phyloP scores from a whole-genome alignment of 352 stramenopile species.

The Phytophthora palmivora region DNA sequence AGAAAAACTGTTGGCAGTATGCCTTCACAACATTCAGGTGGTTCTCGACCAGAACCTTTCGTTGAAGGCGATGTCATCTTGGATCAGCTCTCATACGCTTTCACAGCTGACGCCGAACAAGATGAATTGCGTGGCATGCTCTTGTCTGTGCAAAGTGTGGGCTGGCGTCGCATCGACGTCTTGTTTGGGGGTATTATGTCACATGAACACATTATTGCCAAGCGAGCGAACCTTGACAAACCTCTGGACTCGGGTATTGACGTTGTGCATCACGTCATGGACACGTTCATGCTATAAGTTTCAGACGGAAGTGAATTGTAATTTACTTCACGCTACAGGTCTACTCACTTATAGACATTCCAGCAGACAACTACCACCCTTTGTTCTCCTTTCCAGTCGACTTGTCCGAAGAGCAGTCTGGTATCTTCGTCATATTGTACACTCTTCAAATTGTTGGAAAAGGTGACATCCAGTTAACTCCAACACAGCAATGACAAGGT shows the following conservation, averaged over 20 bases:
- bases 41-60: constrained; percentile 57
- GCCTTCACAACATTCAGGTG: constrained; percentile 23
- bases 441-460: constrained; percentile 35
- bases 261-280: constrained; percentile 78
- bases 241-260: constrained; percentile 69
- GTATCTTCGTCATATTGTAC: constrained; percentile 28
- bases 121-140: constrained; percentile 81
- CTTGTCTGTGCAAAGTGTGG: constrained; percentile 73
- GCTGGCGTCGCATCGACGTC: constrained; percentile 77
- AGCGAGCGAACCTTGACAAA: constrained; percentile 66
- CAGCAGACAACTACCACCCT: background rate
- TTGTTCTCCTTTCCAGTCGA: constrained; percentile 30
- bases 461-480: constrained; percentile 9
- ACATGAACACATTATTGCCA: constrained; percentile 86
- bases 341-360: too few relatives aligned
- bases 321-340: too few relatives aligned
- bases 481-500: too few relatives aligned
- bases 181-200: constrained; percentile 73
- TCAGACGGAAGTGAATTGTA: background rate
- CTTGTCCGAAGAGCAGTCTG: constrained; percentile 27
- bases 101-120: constrained; percentile 60
- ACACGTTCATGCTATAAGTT: constrained; percentile 68
- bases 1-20: constrained; percentile 32
- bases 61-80: constrained; percentile 63
- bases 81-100: constrained; percentile 72